A percentile compares a stretch with the other conserved stretches of the same genome.
Conservation (phyloP, 805 yeast species). For the Yamadazyma nakazawae region DNA sequence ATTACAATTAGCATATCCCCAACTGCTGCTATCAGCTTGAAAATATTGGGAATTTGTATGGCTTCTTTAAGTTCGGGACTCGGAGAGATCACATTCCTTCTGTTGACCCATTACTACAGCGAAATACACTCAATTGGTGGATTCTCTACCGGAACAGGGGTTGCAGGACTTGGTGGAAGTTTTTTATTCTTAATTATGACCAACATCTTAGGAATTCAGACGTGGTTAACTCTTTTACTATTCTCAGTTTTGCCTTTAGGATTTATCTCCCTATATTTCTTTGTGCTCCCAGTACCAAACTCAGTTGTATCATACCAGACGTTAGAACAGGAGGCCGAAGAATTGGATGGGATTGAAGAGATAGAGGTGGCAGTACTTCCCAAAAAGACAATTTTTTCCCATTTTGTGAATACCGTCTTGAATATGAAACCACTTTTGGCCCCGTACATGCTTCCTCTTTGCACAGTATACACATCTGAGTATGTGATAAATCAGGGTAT, state of each 20-base stretch:
- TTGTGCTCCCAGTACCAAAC: slow-evolving; percentile 21
- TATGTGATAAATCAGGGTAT: slow-evolving; percentile 90
- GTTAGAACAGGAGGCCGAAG: background rate
- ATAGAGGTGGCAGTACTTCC: background rate
- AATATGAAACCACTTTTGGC: slow-evolving; percentile 42
- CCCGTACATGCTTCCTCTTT: slow-evolving; percentile 81
- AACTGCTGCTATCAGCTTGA: slow-evolving; percentile 29
- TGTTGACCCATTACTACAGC: slow-evolving; percentile 74
- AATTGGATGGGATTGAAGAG: slow-evolving; percentile 1
- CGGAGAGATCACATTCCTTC: slow-evolving; percentile 88
- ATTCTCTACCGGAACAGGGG: slow-evolving; percentile 94
- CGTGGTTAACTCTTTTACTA: slow-evolving; percentile 50
- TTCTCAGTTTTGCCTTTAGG: slow-evolving; percentile 58
- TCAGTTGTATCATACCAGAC: slow-evolving; percentile 1
- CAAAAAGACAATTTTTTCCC: slow-evolving; percentile 6
- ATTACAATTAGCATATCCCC: slow-evolving; percentile 48
- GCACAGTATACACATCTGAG: slow-evolving; percentile 81
- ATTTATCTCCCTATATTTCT: slow-evolving; percentile 34
- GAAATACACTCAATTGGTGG: slow-evolving; percentile 65
- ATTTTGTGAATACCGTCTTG: slow-evolving; percentile 18
- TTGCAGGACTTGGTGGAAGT: slow-evolving; percentile 87
- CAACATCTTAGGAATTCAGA: slow-evolving; percentile 57
- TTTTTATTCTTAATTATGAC: slow-evolving; percentile 70
- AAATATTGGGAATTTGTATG: slow-evolving; percentile 65
- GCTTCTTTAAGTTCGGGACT: slow-evolving; percentile 86